phyloP scores from a whole-genome alignment of 1,284 basidiomycete genomes.

The Marasmius sp. region DNA sequence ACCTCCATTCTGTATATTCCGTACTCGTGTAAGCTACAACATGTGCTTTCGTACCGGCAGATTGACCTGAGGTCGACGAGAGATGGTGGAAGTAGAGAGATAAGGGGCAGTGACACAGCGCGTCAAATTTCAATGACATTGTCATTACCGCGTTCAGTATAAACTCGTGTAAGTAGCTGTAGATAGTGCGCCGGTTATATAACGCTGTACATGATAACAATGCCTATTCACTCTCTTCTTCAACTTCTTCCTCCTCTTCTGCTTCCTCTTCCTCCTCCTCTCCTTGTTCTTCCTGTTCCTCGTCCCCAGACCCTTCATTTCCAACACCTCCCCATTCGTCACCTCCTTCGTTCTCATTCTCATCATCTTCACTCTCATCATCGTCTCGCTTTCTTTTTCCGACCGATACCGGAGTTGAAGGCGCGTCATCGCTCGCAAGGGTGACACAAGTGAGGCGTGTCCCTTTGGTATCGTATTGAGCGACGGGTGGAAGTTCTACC shows the following conservation, averaged over 20 bases:
- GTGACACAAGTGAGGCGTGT: conserved; percentile 81
- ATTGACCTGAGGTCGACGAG: too few relatives aligned
- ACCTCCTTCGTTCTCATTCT: conserved; percentile 18
- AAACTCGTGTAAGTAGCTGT: too few relatives aligned
- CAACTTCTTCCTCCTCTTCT: background rate
- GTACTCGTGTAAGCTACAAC: too few relatives aligned
- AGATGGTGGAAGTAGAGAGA: too few relatives aligned
- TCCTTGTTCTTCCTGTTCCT: conserved; percentile 22
- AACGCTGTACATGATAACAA: too few relatives aligned
- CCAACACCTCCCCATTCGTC: conserved; percentile 25
- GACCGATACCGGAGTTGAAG: conserved; percentile 21
- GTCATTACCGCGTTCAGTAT: too few relatives aligned
- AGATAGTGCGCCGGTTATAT: too few relatives aligned
- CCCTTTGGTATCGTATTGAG: conserved; percentile 80
- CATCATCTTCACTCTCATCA: conserved; percentile 20
- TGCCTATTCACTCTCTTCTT: too few relatives aligned
- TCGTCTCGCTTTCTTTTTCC: conserved; percentile 41
- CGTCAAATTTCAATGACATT: too few relatives aligned
- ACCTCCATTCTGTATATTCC: too few relatives aligned
- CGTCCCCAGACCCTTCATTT: conserved; percentile 22
- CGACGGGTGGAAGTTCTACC: conserved; percentile 52
- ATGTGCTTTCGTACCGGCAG: too few relatives aligned
- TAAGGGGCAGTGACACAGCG: too few relatives aligned
- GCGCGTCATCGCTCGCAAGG: conserved; percentile 51
- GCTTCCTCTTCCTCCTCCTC: conserved; percentile 21